Conservation (phyloP, 2,329 filamentous ascomycete genomes). For the Lecanicillium sp. region DNA sequence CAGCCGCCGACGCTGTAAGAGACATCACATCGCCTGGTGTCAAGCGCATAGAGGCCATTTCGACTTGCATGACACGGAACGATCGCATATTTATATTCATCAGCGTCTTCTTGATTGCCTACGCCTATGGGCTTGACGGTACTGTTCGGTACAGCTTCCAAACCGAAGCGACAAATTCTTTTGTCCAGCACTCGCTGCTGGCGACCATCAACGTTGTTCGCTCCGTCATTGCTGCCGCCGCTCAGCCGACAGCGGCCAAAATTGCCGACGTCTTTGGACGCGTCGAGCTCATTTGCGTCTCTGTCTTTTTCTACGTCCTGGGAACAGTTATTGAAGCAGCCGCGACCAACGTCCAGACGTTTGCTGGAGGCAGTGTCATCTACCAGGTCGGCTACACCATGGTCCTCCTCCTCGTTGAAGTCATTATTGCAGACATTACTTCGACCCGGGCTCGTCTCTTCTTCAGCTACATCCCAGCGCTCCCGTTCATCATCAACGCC, state of each 20-base stretch:
- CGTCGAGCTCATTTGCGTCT: slow-evolving; percentile 46
- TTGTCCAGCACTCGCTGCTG: slow-evolving; percentile 43
- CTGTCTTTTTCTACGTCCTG: slow-evolving; percentile 52
- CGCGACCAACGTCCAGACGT: slow-evolving; percentile 38
- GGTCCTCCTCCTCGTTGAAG: slow-evolving; percentile 52
- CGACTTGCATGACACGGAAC: slow-evolving; percentile 33
- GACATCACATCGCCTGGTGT: slow-evolving; percentile 35
- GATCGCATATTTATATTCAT: slow-evolving; percentile 45
- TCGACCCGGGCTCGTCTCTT: slow-evolving; percentile 54
- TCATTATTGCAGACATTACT: slow-evolving; percentile 56
- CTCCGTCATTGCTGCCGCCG: slow-evolving; percentile 51
- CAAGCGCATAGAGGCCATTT: slow-evolving; percentile 41
- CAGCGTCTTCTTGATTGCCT: slow-evolving; percentile 50
- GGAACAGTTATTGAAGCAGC: slow-evolving; percentile 50
- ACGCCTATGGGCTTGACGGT: slow-evolving; percentile 48
- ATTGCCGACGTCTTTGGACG: slow-evolving; percentile 58
- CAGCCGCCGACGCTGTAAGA: slow-evolving; percentile 22
- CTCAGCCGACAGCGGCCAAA: slow-evolving; percentile 49
- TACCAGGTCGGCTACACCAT: slow-evolving; percentile 58
- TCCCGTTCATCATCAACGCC: slow-evolving; percentile 55
- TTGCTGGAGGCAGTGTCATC: slow-evolving; percentile 48
- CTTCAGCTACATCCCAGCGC: slow-evolving; percentile 54
- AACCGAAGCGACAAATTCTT: slow-evolving; percentile 44
- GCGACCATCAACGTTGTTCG: slow-evolving; percentile 51
- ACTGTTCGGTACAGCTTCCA: slow-evolving; percentile 44